These are phyloP conservation scores for Sordariomycetes sp. DNA, from an alignment of 2,329 filamentous ascomycete genomes.

Conservation along the genomic window DNA sequence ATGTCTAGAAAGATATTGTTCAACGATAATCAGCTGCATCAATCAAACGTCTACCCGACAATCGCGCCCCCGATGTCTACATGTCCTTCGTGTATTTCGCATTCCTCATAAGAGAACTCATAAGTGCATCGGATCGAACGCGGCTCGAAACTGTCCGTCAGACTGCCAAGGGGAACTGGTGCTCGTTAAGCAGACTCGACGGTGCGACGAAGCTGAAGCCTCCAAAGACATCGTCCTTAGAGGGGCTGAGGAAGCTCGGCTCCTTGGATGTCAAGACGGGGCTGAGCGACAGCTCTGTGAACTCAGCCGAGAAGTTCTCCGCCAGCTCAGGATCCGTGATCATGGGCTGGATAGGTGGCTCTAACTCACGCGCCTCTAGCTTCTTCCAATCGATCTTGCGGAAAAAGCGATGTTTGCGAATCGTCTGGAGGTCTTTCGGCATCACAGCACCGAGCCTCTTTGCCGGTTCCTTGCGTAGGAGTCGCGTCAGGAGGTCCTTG, in stretches of 20 bases:
- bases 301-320: slow-evolving; percentile 93
- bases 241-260: slow-evolving; percentile 10
- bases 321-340: slow-evolving; percentile 93
- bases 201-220: slow-evolving; percentile 57
- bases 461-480: slow-evolving; percentile 83
- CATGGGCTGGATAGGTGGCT: slow-evolving; percentile 83
- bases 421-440: slow-evolving; percentile 74
- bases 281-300: slow-evolving; percentile 77
- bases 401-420: slow-evolving; percentile 96
- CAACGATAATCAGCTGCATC: no score
- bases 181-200: slow-evolving; percentile 44
- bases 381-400: slow-evolving; percentile 91
- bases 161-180: slow-evolving; percentile 22
- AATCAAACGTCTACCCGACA: no score
- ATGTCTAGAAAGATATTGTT: no score
- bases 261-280: slow-evolving; percentile 48
- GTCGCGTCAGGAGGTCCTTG: slow-evolving; percentile 83
- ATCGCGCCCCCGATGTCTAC: no score
- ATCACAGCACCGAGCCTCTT: slow-evolving; percentile 85
- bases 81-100: no score
- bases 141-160: no score
- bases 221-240: slow-evolving; percentile 49
- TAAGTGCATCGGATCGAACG: neutral
- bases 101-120: neutral
- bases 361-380: slow-evolving; percentile 71